phyloP scores from a whole-genome alignment of 768 basidiomycete species.

The Mycena epipterygia region DNA sequence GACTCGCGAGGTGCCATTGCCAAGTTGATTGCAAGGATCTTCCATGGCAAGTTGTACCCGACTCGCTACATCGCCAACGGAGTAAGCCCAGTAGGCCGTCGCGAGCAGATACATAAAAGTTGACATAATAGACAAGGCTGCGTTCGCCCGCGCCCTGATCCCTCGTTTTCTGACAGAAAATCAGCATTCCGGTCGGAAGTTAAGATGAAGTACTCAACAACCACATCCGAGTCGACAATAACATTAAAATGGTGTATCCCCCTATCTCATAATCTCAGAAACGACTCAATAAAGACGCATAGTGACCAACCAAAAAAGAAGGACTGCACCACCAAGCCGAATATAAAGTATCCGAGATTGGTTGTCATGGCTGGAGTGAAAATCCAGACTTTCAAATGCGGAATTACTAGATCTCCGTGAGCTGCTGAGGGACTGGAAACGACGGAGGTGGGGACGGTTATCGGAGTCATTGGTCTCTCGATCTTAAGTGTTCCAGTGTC shows the following conservation, averaged over 20 bases:
- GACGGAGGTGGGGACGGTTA: too few species aligned
- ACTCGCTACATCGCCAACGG: neutral
- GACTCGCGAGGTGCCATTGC: too few species aligned
- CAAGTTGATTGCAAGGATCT: too few species aligned
- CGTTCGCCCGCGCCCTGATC: neutral
- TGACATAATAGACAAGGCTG: neutral
- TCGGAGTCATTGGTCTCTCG: too few species aligned
- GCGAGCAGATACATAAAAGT: neutral
- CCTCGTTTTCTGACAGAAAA: neutral
- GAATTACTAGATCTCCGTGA: too few species aligned
- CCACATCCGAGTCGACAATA: neutral
- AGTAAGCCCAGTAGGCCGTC: neutral
- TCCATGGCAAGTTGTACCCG: neutral
- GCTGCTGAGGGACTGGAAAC: too few species aligned
- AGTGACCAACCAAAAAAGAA: slow-evolving; percentile 30
- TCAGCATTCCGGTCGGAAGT: too few species aligned
- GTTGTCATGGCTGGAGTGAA: too few species aligned
- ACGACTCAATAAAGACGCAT: too few species aligned
- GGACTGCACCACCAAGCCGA: slow-evolving; percentile 14
- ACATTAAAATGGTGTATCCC: slow-evolving; percentile 1
- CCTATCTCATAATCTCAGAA: neutral
- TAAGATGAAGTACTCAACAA: neutral
- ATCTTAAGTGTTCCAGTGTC: too few species aligned
- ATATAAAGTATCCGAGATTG: neutral
- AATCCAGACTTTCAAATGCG: too few species aligned